A percentile compares a stretch with the other conserved stretches of the same genome.
Evolutionary conservation across 2,329 filamentous ascomycete genomes (phyloP).

Genomic region (Onygenales sp.): DNA sequence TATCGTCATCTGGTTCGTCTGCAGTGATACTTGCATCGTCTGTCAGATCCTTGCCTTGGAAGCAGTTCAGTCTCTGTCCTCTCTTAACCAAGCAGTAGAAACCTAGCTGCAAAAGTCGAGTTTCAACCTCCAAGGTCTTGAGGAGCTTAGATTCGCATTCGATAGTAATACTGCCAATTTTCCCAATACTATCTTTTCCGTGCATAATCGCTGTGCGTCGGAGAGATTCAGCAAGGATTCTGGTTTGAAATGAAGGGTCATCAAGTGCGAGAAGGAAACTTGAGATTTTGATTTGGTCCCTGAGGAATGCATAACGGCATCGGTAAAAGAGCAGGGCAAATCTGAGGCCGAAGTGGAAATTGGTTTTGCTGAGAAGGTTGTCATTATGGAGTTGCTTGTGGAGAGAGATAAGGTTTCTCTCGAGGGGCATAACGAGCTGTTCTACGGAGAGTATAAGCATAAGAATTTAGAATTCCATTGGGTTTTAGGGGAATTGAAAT

Average conservation of each 20-base stretch:
- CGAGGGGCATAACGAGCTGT: slow-evolving; percentile 11
- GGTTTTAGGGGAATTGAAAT: neutral
- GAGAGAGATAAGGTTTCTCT: slow-evolving; percentile 9
- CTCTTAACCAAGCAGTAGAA: slow-evolving; percentile 9
- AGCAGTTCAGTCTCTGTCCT: neutral
- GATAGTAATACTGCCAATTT: slow-evolving; percentile 9
- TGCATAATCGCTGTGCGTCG: slow-evolving; percentile 9
- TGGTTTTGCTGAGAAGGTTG: slow-evolving; percentile 17
- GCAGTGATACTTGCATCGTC: neutral
- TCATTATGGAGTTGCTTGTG: slow-evolving; percentile 8
- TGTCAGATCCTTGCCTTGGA: neutral
- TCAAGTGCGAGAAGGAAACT: slow-evolving; percentile 8
- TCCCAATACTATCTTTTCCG: slow-evolving; percentile 7
- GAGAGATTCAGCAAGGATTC: slow-evolving; percentile 12
- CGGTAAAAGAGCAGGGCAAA: slow-evolving; percentile 16
- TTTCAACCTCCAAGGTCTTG: slow-evolving; percentile 16
- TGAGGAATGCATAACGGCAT: slow-evolving; percentile 11
- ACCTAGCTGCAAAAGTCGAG: slow-evolving; percentile 14
- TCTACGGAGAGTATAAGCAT: slow-evolving; percentile 3
- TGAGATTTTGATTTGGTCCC: slow-evolving; percentile 14
- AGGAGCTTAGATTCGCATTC: slow-evolving; percentile 6
- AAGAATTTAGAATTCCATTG: neutral
- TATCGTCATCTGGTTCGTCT: neutral
- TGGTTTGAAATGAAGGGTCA: slow-evolving; percentile 15
- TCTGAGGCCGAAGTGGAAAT: slow-evolving; percentile 15